phyloP scores from a whole-genome alignment of 1,284 basidiomycete species.

The Cryptococcus wingfieldii region DNA sequence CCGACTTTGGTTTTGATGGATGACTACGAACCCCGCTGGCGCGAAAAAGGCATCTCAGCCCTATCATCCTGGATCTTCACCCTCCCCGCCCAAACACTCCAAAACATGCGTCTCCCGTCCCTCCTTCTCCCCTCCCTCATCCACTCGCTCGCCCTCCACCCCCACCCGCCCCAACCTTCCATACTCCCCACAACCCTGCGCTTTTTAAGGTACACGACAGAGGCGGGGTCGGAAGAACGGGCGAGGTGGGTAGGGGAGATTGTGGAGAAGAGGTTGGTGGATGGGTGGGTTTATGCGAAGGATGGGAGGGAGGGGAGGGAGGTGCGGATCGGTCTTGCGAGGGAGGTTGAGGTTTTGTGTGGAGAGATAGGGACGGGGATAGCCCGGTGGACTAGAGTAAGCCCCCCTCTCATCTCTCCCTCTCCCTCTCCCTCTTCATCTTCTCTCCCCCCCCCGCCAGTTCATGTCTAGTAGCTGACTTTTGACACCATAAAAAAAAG shows the following conservation, averaged over 20 bases:
- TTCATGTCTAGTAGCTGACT: background rate
- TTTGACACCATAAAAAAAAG: conserved; percentile 2
- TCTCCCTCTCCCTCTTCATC: background rate
- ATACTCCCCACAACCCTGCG: conserved; percentile 27
- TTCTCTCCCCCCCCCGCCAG: background rate
- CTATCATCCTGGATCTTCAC: conserved; percentile 32
- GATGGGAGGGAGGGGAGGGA: conserved; percentile 33
- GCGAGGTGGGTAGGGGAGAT: conserved; percentile 33
- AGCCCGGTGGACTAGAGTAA: conserved; percentile 45
- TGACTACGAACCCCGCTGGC: conserved; percentile 45
- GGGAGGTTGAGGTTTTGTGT: conserved; percentile 31
- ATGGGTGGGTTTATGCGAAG: conserved; percentile 43
- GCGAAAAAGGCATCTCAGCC: conserved; percentile 31
- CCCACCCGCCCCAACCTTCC: conserved; percentile 31
- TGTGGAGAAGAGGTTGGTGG: conserved; percentile 36
- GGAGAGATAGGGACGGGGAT: conserved; percentile 33
- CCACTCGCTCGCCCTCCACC: conserved; percentile 41
- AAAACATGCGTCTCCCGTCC: conserved; percentile 41
- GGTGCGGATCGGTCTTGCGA: conserved; percentile 32
- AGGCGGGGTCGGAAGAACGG: conserved; percentile 16
- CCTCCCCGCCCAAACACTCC: conserved; percentile 22
- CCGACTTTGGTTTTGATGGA: conserved; percentile 47
- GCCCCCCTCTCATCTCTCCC: background rate
- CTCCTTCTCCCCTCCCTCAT: conserved; percentile 38
- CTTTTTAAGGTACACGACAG: conserved; percentile 13